Conservation (phyloP, 148 eudicot species). For the Chenopodium quinoa region DNA sequence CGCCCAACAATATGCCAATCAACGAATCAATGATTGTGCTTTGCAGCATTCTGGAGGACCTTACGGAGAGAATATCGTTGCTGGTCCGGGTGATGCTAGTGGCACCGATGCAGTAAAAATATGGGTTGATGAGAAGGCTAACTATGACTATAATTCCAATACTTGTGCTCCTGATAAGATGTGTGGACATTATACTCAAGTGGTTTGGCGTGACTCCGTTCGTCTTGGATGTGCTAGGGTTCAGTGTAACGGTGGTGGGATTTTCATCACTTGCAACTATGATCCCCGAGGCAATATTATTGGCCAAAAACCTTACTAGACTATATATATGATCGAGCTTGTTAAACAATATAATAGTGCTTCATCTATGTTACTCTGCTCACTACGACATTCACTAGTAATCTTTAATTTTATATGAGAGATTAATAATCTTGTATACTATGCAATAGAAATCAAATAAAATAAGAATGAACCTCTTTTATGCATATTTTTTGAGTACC, state of each 20-base stretch:
- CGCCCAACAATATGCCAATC: slow-evolving; percentile 34
- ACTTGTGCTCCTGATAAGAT: slow-evolving; percentile 28
- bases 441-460: too few species aligned
- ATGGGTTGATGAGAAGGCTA: slow-evolving; percentile 34
- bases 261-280: slow-evolving; percentile 44
- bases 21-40: slow-evolving; percentile 29
- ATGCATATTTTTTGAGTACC: too few species aligned
- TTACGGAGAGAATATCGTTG: slow-evolving; percentile 38
- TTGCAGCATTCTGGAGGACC: slow-evolving; percentile 34
- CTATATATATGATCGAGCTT: too few species aligned
- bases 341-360: too few species aligned
- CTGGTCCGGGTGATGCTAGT: slow-evolving; percentile 10
- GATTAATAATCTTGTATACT: too few species aligned
- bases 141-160: slow-evolving; percentile 32
- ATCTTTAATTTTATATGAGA: too few species aligned
- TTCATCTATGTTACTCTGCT: too few species aligned
- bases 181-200: slow-evolving; percentile 52
- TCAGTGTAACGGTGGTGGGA: slow-evolving; percentile 35
- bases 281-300: slow-evolving; percentile 38
- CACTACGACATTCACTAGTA: too few species aligned
- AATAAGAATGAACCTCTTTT: too few species aligned
- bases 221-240: slow-evolving; percentile 48
- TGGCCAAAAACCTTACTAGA: slow-evolving; percentile 38
- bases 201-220: slow-evolving; percentile 43
- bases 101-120: slow-evolving; percentile 23